These are phyloP conservation scores for Dysphania ambrosioides DNA, from an alignment of 148 eudicot genomes.

Conservation along the genomic window DNA sequence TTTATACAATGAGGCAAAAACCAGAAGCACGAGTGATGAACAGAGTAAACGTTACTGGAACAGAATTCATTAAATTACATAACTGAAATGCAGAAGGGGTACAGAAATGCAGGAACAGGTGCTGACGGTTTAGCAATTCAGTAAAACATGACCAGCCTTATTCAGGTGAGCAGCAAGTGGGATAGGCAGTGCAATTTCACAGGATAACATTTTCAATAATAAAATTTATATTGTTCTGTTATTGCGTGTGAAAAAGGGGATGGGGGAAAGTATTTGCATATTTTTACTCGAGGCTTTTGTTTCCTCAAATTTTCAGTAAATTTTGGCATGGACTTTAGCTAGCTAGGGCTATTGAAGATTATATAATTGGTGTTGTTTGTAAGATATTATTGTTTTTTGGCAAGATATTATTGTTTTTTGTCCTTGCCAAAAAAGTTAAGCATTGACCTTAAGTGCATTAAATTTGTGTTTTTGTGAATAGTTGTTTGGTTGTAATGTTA, in stretches of 20 bases:
- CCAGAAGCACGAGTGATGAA: conserved; percentile 1
- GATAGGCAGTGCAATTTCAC: neutral
- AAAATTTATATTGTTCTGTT: neutral
- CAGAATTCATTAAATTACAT: neutral
- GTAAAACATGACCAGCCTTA: neutral
- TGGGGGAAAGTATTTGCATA: neutral
- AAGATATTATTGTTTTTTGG: neutral
- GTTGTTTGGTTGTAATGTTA: neutral
- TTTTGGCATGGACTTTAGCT: neutral
- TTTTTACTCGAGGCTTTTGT: neutral
- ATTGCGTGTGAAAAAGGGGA: neutral
- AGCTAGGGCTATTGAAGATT: neutral
- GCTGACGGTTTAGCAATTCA: neutral
- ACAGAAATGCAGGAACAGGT: neutral
- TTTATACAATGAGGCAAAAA: neutral
- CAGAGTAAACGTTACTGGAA: neutral
- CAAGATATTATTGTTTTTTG: neutral
- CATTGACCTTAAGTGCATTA: neutral
- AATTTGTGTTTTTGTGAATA: neutral
- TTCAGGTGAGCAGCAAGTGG: neutral
- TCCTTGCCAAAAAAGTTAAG: neutral
- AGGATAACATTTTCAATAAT: too few relatives aligned
- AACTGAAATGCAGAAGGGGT: neutral
- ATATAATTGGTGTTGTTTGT: neutral
- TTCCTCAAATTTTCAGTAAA: neutral